phyloP scores from a whole-genome alignment of 768 basidiomycete species.

The Auriscalpium microsporum region DNA sequence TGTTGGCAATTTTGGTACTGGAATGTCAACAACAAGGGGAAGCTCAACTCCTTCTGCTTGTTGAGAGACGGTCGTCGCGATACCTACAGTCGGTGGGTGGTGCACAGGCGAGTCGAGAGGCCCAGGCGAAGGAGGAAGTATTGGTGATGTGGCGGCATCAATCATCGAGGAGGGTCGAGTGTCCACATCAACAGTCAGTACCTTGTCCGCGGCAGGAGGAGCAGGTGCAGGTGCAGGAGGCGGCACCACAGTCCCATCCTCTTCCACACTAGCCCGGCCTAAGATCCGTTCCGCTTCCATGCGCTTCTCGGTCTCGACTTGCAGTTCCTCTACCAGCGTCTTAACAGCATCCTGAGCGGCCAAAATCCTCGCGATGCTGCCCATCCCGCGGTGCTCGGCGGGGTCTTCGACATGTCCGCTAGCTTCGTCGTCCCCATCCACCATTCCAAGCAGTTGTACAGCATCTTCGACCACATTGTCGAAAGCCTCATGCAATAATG shows the following conservation, averaged over 20 bases:
- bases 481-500: slow-evolving; percentile 2
- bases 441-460: slow-evolving; percentile 17
- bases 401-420: slow-evolving; percentile 28
- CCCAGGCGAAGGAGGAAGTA: background rate
- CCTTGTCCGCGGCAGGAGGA: background rate
- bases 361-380: slow-evolving; percentile 44
- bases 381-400: slow-evolving; percentile 23
- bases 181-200: too few species aligned
- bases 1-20: background rate
- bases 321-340: slow-evolving; percentile 48
- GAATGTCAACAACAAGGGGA: background rate
- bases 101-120: background rate
- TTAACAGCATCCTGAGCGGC: slow-evolving; percentile 42
- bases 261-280: slow-evolving; percentile 4
- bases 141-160: slow-evolving; percentile 11
- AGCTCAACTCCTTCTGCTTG: background rate
- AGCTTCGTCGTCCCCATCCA: slow-evolving; percentile 27
- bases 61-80: too few species aligned
- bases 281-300: slow-evolving; percentile 34
- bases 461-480: slow-evolving; percentile 5
- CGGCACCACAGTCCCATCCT: slow-evolving; percentile 2
- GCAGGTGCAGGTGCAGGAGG: background rate
- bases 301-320: slow-evolving; percentile 44
- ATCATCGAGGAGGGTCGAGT: background rate
- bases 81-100: too few species aligned